Base-by-base conservation (phyloP, 2,329 filamentous ascomycete genomes). In the Colletotrichum sp. region DNA sequence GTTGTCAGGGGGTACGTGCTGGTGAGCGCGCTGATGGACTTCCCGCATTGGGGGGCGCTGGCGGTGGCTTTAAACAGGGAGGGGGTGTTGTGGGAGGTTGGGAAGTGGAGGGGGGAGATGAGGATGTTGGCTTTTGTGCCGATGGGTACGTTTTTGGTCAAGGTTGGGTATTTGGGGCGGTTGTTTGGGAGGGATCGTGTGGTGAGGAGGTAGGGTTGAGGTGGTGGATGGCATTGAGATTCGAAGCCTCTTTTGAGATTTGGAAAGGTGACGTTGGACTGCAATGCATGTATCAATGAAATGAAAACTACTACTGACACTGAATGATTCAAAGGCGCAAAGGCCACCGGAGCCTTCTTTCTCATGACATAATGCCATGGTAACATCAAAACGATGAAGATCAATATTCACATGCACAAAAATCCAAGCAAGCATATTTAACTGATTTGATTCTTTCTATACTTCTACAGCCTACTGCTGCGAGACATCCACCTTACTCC, bases 401-500 rank as follows among this genome's bases (percentile, higher is more conserved):
- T 26, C 24, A 26, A 26, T 26, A 24, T 26, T 26, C 24, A 26
- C 24, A 26, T 26, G 5, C 24, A 26, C 24, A 26, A 26, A 26
- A 26, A 26, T 26, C 12, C 9, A 48, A 24, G 16, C 8, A 48
- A 3, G 1, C 36, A 15, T 1, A 36, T 68, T 57, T 57, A 34
- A 68, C 65, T 52, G 28, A 12, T 68, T 68, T 68, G 28, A 57
- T 68, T 68, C 18, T 57, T 34, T 34, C 15, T 24, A n/a, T 10
- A 5, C 9, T 10, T 34, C 30, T 6, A 8, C 18, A 26, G 15
- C 70, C 64, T 32, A 76, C 65, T 76, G 74, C 79, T 90, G 83
- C 77, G 87, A 90, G 52, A 88, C 79, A 72, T 86, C 82, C 24
- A 89, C 88, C 77, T 88, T 87, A 9, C 85, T 85, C 90, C 90